phyloP scores from a whole-genome alignment of 306 rosid species.

The Rosa rugosa region DNA sequence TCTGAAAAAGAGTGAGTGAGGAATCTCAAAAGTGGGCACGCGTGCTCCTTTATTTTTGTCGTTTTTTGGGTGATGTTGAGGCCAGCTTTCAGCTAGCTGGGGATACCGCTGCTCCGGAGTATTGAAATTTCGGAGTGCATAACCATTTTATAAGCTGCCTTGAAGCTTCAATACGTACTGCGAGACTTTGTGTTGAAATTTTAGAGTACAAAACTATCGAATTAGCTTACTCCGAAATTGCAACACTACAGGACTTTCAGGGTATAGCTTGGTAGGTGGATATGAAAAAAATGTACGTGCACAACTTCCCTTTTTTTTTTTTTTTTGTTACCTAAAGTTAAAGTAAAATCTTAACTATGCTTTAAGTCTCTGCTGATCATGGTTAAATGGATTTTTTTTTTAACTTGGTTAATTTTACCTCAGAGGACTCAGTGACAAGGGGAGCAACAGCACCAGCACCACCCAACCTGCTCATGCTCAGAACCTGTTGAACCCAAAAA shows the following conservation, averaged over 20 bases:
- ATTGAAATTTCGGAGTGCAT: neutral
- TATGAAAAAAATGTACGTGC: too few species aligned
- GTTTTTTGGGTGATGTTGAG: conserved; percentile 44
- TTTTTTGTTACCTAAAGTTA: too few species aligned
- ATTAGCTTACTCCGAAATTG: too few species aligned
- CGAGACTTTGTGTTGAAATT: too few species aligned
- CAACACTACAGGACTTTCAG: too few species aligned
- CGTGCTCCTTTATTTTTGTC: conserved; percentile 81
- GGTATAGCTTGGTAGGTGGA: too few species aligned
- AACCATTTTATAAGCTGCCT: too few species aligned
- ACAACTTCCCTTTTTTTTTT: too few species aligned
- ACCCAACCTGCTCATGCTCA: conserved; percentile 99
- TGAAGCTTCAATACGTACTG: neutral
- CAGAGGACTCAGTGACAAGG: conserved; percentile 76
- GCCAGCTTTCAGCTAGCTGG: neutral
- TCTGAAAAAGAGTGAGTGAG: conserved; percentile 21
- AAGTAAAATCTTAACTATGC: neutral
- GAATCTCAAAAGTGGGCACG: conserved; percentile 81
- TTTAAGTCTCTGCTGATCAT: neutral
- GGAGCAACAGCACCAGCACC: conserved; percentile 96
- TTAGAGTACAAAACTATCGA: too few species aligned
- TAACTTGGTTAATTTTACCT: conserved; percentile 38
- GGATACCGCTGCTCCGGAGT: neutral
- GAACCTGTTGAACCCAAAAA: conserved; percentile 47
- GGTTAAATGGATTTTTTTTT: neutral